Conservation (phyloP, 208 protist species). For the Trypanosoma scelopori region DNA sequence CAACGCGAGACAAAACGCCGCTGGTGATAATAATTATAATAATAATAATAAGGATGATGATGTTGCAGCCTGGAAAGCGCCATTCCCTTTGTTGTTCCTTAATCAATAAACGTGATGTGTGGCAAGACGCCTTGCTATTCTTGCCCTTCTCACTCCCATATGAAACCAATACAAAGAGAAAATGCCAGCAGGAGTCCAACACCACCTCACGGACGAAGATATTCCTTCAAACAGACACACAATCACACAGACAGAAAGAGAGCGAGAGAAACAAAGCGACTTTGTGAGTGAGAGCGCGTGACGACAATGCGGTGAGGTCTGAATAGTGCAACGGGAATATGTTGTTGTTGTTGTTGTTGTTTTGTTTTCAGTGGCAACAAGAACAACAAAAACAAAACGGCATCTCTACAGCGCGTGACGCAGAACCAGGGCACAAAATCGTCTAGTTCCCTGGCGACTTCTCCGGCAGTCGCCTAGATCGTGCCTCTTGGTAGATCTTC, state of each 20-base stretch:
- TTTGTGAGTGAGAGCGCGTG: neutral
- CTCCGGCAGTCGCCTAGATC: neutral
- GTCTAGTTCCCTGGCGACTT: neutral
- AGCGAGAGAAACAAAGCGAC: neutral
- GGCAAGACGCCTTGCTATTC: too few species aligned
- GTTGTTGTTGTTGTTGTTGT: too few species aligned
- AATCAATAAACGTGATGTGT: too few species aligned
- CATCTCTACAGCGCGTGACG: neutral
- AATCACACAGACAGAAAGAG: neutral
- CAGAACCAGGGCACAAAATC: neutral
- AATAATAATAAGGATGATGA: too few species aligned
- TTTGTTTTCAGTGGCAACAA: neutral
- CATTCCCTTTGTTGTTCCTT: too few species aligned
- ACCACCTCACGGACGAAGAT: neutral
- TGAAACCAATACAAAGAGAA: too few species aligned
- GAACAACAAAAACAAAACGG: neutral
- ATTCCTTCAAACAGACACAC: neutral
- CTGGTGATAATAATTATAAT: too few species aligned
- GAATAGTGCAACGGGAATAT: too few species aligned
- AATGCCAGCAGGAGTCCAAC: too few species aligned
- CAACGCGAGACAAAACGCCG: too few species aligned
- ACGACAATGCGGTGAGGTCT: neutral
- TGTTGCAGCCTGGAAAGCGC: too few species aligned
- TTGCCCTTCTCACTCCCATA: too few species aligned
- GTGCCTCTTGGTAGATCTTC: conserved; percentile 65